Evolutionary conservation across 192 early-diverging fungal genomes (phyloP), one percentile per base, ranked within the genome.

Genomic region (Dissophora globulifera): DNA sequence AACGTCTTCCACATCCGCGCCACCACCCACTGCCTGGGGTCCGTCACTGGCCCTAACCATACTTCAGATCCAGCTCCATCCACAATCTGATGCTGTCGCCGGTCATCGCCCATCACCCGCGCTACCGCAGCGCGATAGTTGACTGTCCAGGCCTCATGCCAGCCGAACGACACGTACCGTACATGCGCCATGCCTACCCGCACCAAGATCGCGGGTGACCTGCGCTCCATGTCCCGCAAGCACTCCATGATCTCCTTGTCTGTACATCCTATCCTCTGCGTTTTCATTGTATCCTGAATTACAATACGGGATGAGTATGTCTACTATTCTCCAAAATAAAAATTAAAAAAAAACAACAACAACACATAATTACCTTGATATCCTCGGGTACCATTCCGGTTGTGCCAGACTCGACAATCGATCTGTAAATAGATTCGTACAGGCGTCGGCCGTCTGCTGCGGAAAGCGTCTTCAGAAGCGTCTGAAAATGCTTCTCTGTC

Each of bases 1-100:
- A 76, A 27, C 0, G 50, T 66, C 38, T 43, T 64, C 72, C 72
- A 76, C 45, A 67, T 67, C 16, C 72, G 48, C 10, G 72, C 63
- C 5, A 54, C 42, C 25, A 49, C 26, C 56, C 62, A 66, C 10
- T 50, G 17, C 23, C 33, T 40, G 0, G 72, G 51, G 13, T 55
- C 25, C 2, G 30, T n/a, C 42, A n/a, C n/a, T n/a, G n/a, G n/a
- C n/a, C n/a, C n/a, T n/a, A n/a, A n/a, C n/a, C n/a, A n/a, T n/a
- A n/a, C n/a, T 7, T 47, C 33, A 40, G 38, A 13, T 13, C 7
- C 13, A 7, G 8, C 7, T 13, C 38, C 38, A 10, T 40, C 38
- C 38, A 40, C 38, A 40, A 10, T 40, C 38, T 40, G n/a, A n/a
- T n/a, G n/a, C n/a, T n/a, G n/a, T n/a, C n/a, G n/a, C n/a, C n/a